Evolutionary conservation across 371 early-diverging fungal genomes (phyloP).

Genomic region (Mucor mucedo): DNA sequence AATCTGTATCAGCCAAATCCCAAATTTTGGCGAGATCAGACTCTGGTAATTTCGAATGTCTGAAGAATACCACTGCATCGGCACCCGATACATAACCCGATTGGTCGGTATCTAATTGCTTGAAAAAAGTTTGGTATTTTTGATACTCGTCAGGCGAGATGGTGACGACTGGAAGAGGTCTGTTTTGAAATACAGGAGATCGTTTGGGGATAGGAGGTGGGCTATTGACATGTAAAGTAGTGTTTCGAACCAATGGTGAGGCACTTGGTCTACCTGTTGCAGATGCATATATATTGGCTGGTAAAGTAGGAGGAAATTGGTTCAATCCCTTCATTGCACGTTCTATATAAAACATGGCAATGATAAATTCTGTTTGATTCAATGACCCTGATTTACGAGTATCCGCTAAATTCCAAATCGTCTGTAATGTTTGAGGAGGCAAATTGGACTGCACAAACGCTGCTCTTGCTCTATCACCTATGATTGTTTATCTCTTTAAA

Average conservation of each 20-base stretch:
- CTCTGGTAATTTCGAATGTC: conserved; percentile 75
- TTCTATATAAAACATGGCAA: conserved; percentile 83
- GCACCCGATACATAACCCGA: conserved; percentile 52
- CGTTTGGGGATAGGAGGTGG: conserved; percentile 16
- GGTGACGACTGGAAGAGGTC: conserved; percentile 7
- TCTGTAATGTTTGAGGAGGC: conserved; percentile 50
- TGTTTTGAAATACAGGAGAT: conserved; percentile 28
- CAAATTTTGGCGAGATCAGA: conserved; percentile 74
- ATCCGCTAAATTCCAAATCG: conserved; percentile 73
- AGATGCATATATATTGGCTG: conserved; percentile 62
- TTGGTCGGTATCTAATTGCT: conserved; percentile 36
- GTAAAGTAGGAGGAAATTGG: conserved; percentile 62
- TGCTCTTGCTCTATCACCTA: conserved; percentile 54
- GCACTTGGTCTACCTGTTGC: conserved; percentile 52
- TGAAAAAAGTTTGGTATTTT: conserved; percentile 38
- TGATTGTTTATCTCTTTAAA: not conserved
- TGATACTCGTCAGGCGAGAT: conserved; percentile 39
- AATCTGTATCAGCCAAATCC: conserved; percentile 63
- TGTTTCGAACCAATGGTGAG: conserved; percentile 35
- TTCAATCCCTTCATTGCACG: conserved; percentile 64
- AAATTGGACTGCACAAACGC: conserved; percentile 59
- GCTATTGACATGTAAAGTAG: conserved; percentile 25
- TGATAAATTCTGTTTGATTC: conserved; percentile 75
- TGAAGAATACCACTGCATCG: conserved; percentile 77
- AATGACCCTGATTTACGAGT: conserved; percentile 69